Base-by-base conservation (phyloP, 2,329 filamentous ascomycete genomes). In the Phyllosticta citriasiana region DNA sequence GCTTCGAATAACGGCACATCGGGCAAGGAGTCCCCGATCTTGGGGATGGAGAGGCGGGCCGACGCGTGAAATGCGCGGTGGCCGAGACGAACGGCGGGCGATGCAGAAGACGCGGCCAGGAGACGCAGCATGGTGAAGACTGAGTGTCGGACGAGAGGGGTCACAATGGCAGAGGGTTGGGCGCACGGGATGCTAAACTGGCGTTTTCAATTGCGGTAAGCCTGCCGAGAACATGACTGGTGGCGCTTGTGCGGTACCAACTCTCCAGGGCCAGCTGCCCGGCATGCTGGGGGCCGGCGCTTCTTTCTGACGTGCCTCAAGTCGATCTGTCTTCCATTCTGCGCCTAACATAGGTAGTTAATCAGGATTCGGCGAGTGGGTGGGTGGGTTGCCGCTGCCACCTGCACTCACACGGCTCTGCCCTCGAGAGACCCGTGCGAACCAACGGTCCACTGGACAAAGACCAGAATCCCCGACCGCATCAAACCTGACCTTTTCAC, bases 11-110 rank as follows among this genome's bases (percentile, higher is more conserved):
- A 85, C 65, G 91, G 85, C 62, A 93, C 77, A 74, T 85, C 78
- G 53, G 93, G 94, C 60, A 97, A 80, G 66, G 81, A 77, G 74
- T 97, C 91, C 70, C 92, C 92, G 63, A 85, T 85, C 69, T 88
- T 83, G 40, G 14, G 12, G 72, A 97, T 88, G 66, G 84, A 78
- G 53, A 79, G 79, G 55, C 80, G 80, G 55, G 82, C 75, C 40
- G 86, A 84, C 65, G 80, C 78, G 78, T 90, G 87, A 79, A 92
- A 92, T 67, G 12, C 10, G 14, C 22, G 57, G 55, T 57, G 25
- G 50, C 24, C n/a, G 24, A 27, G 33, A 19, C 56, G 33, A 47
- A 24, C 55, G 53, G 55, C 57, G 59, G 57, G 57, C 51, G 19
- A 22, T 22, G 57, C 40, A 53, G 51, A n/a, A 57, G 59, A 47